These are phyloP conservation scores for Rubroboletus satanas DNA, from an alignment of 768 basidiomycete species.

Conservation along the genomic window DNA sequence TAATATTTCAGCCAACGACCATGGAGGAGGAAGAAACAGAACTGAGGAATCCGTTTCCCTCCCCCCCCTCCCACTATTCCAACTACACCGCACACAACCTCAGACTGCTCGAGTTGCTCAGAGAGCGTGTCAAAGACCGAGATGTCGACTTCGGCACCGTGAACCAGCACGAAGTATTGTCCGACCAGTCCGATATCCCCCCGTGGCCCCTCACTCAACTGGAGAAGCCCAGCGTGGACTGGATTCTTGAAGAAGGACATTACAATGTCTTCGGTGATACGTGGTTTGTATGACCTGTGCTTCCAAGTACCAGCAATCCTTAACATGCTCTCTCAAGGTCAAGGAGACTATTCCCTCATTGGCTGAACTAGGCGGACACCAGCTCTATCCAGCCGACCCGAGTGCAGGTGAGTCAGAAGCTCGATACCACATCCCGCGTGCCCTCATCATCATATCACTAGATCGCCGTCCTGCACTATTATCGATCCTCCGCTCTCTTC, in stretches of 20 bases:
- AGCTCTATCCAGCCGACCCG: slow-evolving; percentile 75
- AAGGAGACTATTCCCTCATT: slow-evolving; percentile 80
- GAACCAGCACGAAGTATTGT: slow-evolving; percentile 60
- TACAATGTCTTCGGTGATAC: slow-evolving; percentile 85
- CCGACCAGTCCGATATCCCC: slow-evolving; percentile 71
- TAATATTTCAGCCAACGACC: neutral
- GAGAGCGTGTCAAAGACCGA: slow-evolving; percentile 44
- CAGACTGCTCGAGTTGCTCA: slow-evolving; percentile 58
- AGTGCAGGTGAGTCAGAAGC: slow-evolving; percentile 49
- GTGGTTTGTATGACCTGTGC: slow-evolving; percentile 68
- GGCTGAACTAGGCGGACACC: slow-evolving; percentile 75
- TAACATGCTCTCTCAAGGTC: slow-evolving; percentile 45
- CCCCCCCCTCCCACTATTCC: slow-evolving; percentile 80
- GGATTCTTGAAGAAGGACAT: slow-evolving; percentile 82
- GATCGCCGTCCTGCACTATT: slow-evolving; percentile 76
- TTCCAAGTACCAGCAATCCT: slow-evolving; percentile 10
- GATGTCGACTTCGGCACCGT: slow-evolving; percentile 34
- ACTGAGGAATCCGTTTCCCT: slow-evolving; percentile 84
- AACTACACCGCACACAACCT: slow-evolving; percentile 76
- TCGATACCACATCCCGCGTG: neutral
- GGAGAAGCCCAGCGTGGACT: slow-evolving; percentile 85
- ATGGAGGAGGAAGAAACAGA: slow-evolving; percentile 68
- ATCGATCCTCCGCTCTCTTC: slow-evolving; percentile 68
- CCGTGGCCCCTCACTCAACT: slow-evolving; percentile 73
- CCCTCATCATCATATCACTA: slow-evolving; percentile 29